Conservation (phyloP, 1,139 yeast species). For the Saccharomyces hybrid region DNA sequence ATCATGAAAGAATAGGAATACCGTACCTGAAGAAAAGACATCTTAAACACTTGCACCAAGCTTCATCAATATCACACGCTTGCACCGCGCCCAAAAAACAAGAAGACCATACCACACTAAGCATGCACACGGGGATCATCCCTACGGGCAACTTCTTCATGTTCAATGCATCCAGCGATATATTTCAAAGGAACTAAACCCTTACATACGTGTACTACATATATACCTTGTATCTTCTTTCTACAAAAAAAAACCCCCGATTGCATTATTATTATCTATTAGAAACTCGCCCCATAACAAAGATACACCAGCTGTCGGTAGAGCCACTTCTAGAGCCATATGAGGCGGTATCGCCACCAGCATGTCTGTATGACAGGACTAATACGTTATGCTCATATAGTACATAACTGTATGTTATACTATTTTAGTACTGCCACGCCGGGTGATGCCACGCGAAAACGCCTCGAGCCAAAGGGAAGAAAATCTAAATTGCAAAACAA, state of each 20-base stretch:
- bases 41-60: neutral
- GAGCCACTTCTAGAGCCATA: too few relatives aligned
- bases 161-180: neutral
- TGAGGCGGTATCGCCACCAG: too few relatives aligned
- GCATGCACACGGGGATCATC: neutral
- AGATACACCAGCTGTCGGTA: neutral
- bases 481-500: neutral
- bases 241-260: neutral
- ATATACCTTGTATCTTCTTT: neutral
- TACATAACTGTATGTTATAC: neutral
- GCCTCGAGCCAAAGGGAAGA: slow-evolving; percentile 1
- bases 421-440: neutral
- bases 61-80: neutral
- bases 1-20: neutral
- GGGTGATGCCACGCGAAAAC: slow-evolving; percentile 1
- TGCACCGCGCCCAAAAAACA: neutral
- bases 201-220: neutral
- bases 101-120: neutral
- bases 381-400: neutral
- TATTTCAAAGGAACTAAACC: neutral
- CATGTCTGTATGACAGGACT: too few relatives aligned
- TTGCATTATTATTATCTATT: neutral
- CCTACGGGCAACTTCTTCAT: neutral
- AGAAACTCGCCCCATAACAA: neutral
- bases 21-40: neutral